Conservation (phyloP, 371 early-diverging fungal species). For the Mortierella sp. region DNA sequence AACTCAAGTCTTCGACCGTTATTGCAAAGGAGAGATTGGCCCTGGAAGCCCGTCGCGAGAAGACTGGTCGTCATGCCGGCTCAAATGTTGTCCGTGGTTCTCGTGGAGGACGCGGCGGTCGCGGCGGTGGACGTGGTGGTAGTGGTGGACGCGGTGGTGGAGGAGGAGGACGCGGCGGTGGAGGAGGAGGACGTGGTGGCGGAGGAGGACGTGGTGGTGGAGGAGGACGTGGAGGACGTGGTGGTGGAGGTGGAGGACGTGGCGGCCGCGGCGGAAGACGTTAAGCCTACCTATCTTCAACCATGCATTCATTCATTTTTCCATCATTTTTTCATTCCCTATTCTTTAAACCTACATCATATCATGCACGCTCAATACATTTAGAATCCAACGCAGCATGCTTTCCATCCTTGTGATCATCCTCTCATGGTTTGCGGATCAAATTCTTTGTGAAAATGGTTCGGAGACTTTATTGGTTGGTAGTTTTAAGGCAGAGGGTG, state of each 20-base stretch:
- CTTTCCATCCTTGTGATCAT: too few species aligned
- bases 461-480: constrained; percentile 5
- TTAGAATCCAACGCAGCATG: background rate
- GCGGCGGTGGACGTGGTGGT: constrained; percentile 50
- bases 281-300: background rate
- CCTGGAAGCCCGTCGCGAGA: constrained; percentile 83
- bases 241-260: constrained; percentile 20
- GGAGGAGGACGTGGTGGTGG: constrained; percentile 16
- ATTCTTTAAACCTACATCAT: background rate
- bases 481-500: background rate
- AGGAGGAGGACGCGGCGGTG: constrained; percentile 19
- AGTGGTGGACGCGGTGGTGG: constrained; percentile 32
- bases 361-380: background rate
- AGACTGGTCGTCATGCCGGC: constrained; percentile 72
- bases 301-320: background rate
- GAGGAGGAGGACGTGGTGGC: constrained; percentile 16
- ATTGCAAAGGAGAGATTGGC: constrained; percentile 88
- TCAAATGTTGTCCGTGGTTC: constrained; percentile 48
- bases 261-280: constrained; percentile 49
- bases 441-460: background rate
- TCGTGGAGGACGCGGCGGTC: constrained; percentile 53
- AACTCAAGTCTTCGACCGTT: constrained; percentile 87
- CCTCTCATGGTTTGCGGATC: background rate
- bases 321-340: background rate
- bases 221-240: background rate